phyloP scores from a whole-genome alignment of 2,329 filamentous ascomycete genomes.

The Penicillium sp. region DNA sequence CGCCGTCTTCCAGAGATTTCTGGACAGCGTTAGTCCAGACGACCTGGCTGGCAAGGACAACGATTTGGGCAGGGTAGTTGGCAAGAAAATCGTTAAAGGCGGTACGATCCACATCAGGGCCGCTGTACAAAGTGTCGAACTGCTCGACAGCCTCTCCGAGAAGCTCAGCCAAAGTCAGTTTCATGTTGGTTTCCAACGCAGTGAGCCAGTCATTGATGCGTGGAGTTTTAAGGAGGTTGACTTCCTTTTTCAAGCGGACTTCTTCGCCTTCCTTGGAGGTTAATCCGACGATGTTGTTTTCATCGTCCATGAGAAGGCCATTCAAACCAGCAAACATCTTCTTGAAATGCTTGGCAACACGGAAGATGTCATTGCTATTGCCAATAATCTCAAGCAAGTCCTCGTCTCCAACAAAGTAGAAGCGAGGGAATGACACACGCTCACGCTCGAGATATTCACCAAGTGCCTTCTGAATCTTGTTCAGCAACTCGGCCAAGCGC shows the following conservation, averaged over 20 bases:
- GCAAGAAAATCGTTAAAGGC: conserved; percentile 78
- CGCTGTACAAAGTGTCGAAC: conserved; percentile 75
- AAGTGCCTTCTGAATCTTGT: conserved; percentile 98
- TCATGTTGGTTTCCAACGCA: conserved; percentile 89
- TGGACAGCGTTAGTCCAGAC: conserved; percentile 92
- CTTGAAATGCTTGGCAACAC: conserved; percentile 97
- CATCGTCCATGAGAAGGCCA: conserved; percentile 86
- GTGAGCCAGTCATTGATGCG: conserved; percentile 99
- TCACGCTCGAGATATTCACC: conserved; percentile 98
- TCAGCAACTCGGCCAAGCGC: conserved; percentile 89
- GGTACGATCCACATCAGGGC: conserved; percentile 65
- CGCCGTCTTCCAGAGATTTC: conserved; percentile 68
- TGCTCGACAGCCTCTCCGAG: conserved; percentile 80
- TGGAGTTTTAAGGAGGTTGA: conserved; percentile 88
- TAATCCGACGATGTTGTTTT: conserved; percentile 84
- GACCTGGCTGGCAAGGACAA: conserved; percentile 88
- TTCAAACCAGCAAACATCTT: conserved; percentile 99
- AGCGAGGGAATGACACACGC: conserved; percentile 93
- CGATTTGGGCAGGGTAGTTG: conserved; percentile 86
- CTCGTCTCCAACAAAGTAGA: conserved; percentile 99
- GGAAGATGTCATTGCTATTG: conserved; percentile 95
- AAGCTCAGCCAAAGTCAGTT: conserved; percentile 84
- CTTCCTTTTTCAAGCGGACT: conserved; percentile 82
- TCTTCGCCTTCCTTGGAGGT: conserved; percentile 93
- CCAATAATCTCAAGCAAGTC: conserved; percentile 98